phyloP scores from a whole-genome alignment of 805 yeast genomes.

The Candida silvatica region DNA sequence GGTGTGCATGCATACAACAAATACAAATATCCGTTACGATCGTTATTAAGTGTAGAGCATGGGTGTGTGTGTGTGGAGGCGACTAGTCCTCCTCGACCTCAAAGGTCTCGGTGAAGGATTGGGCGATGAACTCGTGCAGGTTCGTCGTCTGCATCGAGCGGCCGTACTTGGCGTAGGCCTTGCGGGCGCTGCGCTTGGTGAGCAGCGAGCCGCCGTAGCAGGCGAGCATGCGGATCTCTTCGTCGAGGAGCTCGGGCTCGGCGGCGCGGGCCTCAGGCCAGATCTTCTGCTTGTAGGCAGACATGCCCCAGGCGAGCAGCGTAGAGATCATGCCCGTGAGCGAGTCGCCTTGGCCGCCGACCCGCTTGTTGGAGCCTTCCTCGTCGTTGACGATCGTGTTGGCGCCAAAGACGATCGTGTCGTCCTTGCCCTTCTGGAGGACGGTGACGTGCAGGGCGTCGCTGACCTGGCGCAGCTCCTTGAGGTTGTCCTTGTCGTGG shows the following conservation, averaged over 20 bases:
- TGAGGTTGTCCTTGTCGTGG: conserved; percentile 16
- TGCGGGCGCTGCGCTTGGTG: conserved; percentile 54
- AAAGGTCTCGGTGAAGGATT: conserved; percentile 36
- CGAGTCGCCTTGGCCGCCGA: conserved; percentile 97
- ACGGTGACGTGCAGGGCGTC: conserved; percentile 44
- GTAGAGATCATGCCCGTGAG: conserved; percentile 82
- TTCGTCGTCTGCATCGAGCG: conserved; percentile 84
- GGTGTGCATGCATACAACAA: conserved; percentile 4
- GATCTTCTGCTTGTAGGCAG: conserved; percentile 44
- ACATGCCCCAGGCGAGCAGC: conserved; percentile 68
- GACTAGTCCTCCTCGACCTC: conserved; percentile 1
- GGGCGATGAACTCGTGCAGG: conserved; percentile 59
- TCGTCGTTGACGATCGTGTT: conserved; percentile 33
- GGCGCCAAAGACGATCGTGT: conserved; percentile 47
- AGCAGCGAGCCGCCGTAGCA: conserved; percentile 65
- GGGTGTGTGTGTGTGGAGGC: neutral
- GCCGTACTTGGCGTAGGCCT: conserved; percentile 59
- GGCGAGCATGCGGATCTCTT: conserved; percentile 36
- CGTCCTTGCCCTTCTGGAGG: conserved; percentile 67
- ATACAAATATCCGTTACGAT: too few species aligned
- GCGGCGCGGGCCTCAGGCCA: conserved; percentile 42
- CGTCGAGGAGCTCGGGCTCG: conserved; percentile 21
- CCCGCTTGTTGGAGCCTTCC: conserved; percentile 68
- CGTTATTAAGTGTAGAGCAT: neutral
- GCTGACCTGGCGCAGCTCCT: conserved; percentile 36